phyloP scores from a whole-genome alignment of 768 basidiomycete species.

The Serpula lacrymans region DNA sequence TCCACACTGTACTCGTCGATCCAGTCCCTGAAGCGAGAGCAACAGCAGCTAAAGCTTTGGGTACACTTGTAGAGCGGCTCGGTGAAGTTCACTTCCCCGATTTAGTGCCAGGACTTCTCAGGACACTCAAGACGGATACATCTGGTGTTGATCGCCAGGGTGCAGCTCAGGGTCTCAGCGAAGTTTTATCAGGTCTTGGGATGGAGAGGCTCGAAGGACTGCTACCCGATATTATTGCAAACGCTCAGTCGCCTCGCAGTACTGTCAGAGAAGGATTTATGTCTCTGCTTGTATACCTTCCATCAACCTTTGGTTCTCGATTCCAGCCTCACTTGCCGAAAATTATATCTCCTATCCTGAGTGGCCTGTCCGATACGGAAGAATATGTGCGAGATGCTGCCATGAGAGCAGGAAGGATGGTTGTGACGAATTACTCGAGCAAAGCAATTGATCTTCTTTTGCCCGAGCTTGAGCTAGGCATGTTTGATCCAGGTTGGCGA shows the following conservation, averaged over 20 bases:
- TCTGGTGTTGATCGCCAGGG: constrained; percentile 97
- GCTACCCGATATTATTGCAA: constrained; percentile 89
- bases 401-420: constrained; percentile 98
- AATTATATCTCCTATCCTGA: constrained; percentile 89
- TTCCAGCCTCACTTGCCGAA: constrained; percentile 96
- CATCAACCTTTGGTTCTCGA: constrained; percentile 92
- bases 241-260: constrained; percentile 83
- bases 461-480: constrained; percentile 90
- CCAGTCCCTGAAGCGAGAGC: constrained; percentile 98
- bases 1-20: constrained; percentile 90
- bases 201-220: constrained; percentile 95
- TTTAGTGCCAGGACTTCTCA: constrained; percentile 83
- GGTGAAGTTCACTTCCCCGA: constrained; percentile 96
- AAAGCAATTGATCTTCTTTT: constrained; percentile 91
- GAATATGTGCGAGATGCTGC: constrained; percentile 97
- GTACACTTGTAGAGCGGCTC: constrained; percentile 93
- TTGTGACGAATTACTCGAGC: constrained; percentile 89
- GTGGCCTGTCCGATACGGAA: constrained; percentile 87
- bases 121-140: constrained; percentile 87
- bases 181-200: constrained; percentile 93
- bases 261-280: constrained; percentile 98
- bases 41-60: constrained; percentile 94
- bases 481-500: constrained; percentile 94
- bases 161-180: constrained; percentile 94
- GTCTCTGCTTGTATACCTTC: constrained; percentile 92